phyloP scores from a whole-genome alignment of 2,329 filamentous ascomycete species.

The Botryotinia convoluta region DNA sequence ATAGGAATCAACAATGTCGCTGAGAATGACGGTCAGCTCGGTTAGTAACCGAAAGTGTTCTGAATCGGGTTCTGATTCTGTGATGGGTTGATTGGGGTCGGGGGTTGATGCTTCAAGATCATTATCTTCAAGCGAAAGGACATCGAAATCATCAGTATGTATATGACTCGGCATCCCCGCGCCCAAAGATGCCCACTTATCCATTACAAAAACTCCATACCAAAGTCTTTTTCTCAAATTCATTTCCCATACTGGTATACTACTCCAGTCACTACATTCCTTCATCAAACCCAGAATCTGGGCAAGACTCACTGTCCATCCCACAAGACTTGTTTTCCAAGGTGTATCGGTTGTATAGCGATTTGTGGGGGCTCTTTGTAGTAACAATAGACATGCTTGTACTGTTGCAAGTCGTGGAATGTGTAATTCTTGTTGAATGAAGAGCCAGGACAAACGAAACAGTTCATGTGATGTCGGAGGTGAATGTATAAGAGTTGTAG shows the following conservation, averaged over 20 bases:
- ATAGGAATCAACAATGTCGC: conserved; percentile 38
- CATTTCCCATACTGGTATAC: conserved; percentile 38
- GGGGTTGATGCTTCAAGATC: conserved; percentile 32
- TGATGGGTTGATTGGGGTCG: conserved; percentile 27
- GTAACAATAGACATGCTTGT: conserved; percentile 39
- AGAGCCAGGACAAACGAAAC: conserved; percentile 38
- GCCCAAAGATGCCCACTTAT: conserved; percentile 40
- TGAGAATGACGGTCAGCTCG: conserved; percentile 37
- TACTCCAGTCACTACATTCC: conserved; percentile 37
- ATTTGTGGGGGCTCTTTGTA: conserved; percentile 39
- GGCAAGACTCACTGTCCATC: conserved; percentile 38
- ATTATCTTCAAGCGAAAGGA: conserved; percentile 31
- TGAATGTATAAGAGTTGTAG: conserved; percentile 37
- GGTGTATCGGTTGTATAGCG: conserved; percentile 39
- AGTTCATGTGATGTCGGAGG: conserved; percentile 35
- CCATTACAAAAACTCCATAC: conserved; percentile 38
- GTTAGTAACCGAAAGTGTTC: conserved; percentile 37
- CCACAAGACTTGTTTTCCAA: conserved; percentile 39
- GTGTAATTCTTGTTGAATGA: conserved; percentile 39
- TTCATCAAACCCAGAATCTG: conserved; percentile 38
- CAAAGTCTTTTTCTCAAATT: conserved; percentile 38
- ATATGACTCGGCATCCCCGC: conserved; percentile 40
- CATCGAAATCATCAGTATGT: conserved; percentile 36
- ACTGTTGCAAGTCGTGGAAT: conserved; percentile 38
- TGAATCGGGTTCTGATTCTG: conserved; percentile 30